Evolutionary conservation across 1,284 basidiomycete species (phyloP), one percentile per base, ranked within the genome.

Genomic region (Wolfiporia cocos): DNA sequence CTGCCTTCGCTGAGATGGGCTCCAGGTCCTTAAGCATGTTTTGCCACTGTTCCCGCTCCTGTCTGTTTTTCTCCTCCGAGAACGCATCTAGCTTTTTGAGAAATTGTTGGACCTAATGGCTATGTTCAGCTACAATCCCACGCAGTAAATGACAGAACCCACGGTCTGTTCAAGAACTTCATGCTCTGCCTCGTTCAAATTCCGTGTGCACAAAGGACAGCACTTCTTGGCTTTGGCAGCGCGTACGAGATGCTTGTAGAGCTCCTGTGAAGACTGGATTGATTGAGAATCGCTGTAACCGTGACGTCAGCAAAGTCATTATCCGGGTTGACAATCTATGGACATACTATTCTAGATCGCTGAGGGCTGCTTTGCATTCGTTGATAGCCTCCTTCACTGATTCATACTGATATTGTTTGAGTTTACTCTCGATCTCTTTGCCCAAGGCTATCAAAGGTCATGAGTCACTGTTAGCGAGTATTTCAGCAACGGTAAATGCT

Each of bases 161-260:
- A 89, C 89, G 49, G 77, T 77, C 64, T 73, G 73, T 60, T 89
- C 81, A 47, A 88, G 87, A 0, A 69, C 66, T 1, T 58, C 59
- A 32, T 83, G 59, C 46, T 94, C 91, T 7, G 68, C 61, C 23
- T 75, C 70, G 15, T 76, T 67, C 56, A 97, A 69, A 21, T 68
- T 68, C 4, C 93, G 78, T 49, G 80, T 78, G 59, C 94, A 97
- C 3, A 82, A 81, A 17, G 78, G 68, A 54, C 94, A 98, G 3
- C 71, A 67, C 51, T 86, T 81, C 49, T 81, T 75, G 24, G 69
- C 64, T 57, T 78, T 77, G 15, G 83, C 88, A 1, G 67, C 62
- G 18, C 69, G 65, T 9, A 92, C 69, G 19, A 94, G 63, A 1
- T 66, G 64, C 42, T 85, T 68, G 55, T 84, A 92, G 22, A 89